Evolutionary conservation across 2,329 filamentous ascomycete genomes (phyloP).

Genomic region (Scytalidium sp.): DNA sequence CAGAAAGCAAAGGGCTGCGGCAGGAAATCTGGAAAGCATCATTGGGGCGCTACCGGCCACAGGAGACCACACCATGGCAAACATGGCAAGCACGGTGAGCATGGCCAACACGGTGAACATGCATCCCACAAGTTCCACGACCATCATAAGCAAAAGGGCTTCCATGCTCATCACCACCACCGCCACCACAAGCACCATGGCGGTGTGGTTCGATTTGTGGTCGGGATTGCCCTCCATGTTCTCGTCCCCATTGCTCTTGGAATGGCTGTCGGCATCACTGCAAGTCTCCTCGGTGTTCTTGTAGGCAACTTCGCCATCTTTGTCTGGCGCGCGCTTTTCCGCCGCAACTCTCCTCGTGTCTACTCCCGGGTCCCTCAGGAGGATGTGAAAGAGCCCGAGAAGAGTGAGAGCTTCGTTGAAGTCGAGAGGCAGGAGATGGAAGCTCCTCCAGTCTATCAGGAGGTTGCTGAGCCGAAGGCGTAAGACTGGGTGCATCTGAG

Average conservation of each 20-base stretch:
- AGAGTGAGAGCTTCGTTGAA: conserved; percentile 19
- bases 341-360: conserved; percentile 32
- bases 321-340: conserved; percentile 52
- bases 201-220: conserved; percentile 46
- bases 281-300: conserved; percentile 66
- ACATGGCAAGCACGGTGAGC: conserved; percentile 26
- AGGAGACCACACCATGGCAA: conserved; percentile 17
- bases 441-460: conserved; percentile 26
- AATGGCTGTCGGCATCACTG: conserved; percentile 63
- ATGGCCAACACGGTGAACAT: conserved; percentile 23
- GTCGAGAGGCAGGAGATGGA: conserved; percentile 16
- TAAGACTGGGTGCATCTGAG: background rate
- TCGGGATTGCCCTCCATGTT: conserved; percentile 58
- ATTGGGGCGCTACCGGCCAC: conserved; percentile 16
- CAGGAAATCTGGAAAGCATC: conserved; percentile 27
- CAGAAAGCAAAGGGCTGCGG: conserved; percentile 39
- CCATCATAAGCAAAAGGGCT: conserved; percentile 18
- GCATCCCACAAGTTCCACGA: conserved; percentile 12
- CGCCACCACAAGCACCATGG: conserved; percentile 32
- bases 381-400: conserved; percentile 16
- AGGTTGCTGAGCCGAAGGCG: conserved; percentile 7
- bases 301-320: conserved; percentile 60
- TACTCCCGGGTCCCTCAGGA: conserved; percentile 19
- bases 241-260: conserved; percentile 67
- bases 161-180: conserved; percentile 16